Percentiles rank a stretch among this genome's conserved stretches.
Evolutionary conservation across 306 rosid species (phyloP).

Genomic region (Gillenia trifoliata): DNA sequence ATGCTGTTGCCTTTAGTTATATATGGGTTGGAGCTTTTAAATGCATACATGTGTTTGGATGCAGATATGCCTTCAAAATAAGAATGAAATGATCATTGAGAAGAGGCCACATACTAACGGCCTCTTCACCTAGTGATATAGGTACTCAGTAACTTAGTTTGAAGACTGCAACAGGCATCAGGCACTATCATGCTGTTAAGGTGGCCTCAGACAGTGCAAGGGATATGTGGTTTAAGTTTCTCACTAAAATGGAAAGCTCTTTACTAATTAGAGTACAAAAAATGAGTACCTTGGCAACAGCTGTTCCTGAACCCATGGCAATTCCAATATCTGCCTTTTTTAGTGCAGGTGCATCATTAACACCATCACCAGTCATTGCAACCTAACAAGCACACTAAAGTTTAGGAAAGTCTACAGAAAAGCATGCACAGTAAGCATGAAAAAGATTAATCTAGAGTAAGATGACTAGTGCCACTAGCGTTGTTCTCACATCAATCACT

Average conservation of each 20-base stretch:
- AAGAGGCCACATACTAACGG: slow-evolving; percentile 2
- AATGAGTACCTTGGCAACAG: slow-evolving; percentile 83
- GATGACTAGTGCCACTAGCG: neutral
- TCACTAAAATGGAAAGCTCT: neutral
- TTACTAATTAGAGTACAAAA: neutral
- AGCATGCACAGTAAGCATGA: neutral
- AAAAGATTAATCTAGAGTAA: neutral
- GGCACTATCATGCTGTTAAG: neutral
- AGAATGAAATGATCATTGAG: neutral
- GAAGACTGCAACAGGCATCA: neutral
- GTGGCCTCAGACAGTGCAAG: neutral
- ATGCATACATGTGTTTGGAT: neutral
- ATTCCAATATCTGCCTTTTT: slow-evolving; percentile 98
- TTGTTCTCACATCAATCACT: neutral
- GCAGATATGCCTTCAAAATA: neutral
- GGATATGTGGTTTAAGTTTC: neutral
- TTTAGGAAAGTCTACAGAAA: neutral
- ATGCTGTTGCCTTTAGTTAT: neutral
- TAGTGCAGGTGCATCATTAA: slow-evolving; percentile 97
- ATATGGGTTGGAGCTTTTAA: neutral
- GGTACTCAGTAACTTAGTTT: neutral
- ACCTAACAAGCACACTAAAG: slow-evolving; percentile 48
- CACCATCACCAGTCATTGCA: slow-evolving; percentile 99
- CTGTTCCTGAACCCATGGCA: slow-evolving; percentile 99
- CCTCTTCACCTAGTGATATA: neutral